Evolutionary conservation across 2,329 filamentous ascomycete species (phyloP).

Genomic region (Diaporthe destruens): DNA sequence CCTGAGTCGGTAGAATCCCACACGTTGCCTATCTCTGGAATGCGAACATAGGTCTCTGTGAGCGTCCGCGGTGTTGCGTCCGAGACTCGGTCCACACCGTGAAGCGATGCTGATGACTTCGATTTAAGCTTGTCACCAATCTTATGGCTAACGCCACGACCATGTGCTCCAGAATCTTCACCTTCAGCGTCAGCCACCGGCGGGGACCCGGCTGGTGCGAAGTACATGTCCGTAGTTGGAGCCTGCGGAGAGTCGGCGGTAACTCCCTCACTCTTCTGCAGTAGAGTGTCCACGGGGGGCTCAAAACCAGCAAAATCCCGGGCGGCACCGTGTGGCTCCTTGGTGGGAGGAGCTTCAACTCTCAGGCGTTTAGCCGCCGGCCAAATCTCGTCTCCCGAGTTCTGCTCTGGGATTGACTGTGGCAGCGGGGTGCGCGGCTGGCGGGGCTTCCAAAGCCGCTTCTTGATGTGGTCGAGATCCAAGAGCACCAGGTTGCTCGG

Average conservation of each 20-base stretch:
- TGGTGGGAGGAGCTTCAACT: not conserved
- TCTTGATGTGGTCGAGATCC: not conserved
- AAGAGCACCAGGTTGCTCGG: not conserved
- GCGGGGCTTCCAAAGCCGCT: not conserved
- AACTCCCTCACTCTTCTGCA: not conserved
- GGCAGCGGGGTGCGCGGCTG: not conserved
- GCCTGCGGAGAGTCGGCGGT: too few species aligned
- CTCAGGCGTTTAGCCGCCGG: not conserved
- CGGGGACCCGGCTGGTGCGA: not conserved
- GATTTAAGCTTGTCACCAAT: not conserved
- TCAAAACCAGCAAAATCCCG: not conserved
- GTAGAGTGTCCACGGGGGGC: not conserved
- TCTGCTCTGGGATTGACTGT: not conserved
- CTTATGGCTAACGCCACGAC: not conserved
- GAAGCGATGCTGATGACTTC: not conserved
- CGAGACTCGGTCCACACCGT: not conserved
- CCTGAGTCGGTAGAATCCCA: not conserved
- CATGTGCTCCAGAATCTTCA: not conserved
- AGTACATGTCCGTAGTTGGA: not conserved
- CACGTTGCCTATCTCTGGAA: not conserved
- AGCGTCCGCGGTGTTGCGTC: not conserved
- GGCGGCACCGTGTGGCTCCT: not conserved
- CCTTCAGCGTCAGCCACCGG: not conserved
- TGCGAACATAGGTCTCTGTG: not conserved
- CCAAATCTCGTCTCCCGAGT: not conserved